A percentile compares a stretch with the other conserved stretches of the same genome.
Evolutionary conservation across 2,329 filamentous ascomycete species (phyloP).

Genomic region (Exophiala aquamarina): DNA sequence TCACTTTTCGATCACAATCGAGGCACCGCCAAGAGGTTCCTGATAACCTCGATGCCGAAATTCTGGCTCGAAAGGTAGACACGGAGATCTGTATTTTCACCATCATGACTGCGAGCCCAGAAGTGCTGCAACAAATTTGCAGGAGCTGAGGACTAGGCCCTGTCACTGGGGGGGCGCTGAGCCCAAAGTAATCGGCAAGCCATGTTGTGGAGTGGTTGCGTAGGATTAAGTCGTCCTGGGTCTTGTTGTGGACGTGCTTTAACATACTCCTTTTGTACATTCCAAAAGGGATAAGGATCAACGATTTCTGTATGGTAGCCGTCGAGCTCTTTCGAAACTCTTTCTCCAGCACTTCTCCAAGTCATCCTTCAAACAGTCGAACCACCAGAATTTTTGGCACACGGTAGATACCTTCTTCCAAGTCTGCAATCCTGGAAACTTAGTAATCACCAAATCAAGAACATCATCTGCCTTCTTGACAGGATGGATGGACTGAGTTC

Average conservation of each 20-base stretch:
- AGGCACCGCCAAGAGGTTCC: neutral
- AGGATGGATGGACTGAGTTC: conserved; percentile 14
- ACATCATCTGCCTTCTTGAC: conserved; percentile 9
- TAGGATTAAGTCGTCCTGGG: no score
- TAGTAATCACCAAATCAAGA: conserved; percentile 16
- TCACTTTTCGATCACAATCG: neutral
- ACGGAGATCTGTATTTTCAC: neutral
- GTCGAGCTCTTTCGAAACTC: no score
- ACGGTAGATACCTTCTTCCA: conserved; percentile 18
- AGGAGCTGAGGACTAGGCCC: neutral
- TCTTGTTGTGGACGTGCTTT: no score
- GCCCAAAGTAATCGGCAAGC: neutral
- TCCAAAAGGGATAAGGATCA: no score
- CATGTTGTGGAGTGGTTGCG: neutral
- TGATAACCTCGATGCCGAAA: neutral
- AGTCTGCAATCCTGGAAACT: conserved; percentile 13
- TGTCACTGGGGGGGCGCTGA: neutral
- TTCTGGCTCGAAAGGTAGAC: neutral
- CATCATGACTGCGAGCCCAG: neutral
- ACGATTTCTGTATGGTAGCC: no score
- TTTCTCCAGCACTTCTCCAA: conserved; percentile 13
- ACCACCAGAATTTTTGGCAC: conserved; percentile 23
- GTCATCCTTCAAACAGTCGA: conserved; percentile 14
- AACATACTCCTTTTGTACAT: no score
- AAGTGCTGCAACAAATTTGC: neutral